Base-by-base conservation (phyloP, 352 stramenopile species). In the Phytopythium cucurbitacearum region DNA sequence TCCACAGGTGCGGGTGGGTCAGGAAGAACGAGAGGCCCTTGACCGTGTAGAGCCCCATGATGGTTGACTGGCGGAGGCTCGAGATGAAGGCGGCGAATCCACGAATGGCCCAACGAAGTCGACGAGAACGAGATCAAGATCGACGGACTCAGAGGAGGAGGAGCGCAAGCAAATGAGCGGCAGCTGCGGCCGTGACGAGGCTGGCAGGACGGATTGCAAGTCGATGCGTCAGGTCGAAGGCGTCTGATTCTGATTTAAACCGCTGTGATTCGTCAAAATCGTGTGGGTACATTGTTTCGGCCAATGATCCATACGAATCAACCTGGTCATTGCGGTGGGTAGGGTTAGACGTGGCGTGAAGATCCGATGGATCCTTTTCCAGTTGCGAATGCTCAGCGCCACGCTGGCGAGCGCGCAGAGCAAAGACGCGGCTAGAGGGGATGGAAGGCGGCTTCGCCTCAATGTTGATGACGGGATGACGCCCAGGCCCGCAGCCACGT, bases 1-100 rank as follows among this genome's bases (percentile, higher is more conserved):
- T 57, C 74, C 74, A 85, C 39, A 85, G 57, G 8, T 61, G 39
- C 53, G 74, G 71, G 51, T 80, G 71, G 50, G 64, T 62, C 44
- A 82, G 43, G 56, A 79, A 81, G 66, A 71, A 85, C 32, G 45
- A 64, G 8, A 74, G 49, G 37, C 71, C 71, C 49, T 76, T 67
- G 51, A 70, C 48, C 35, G 70, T 60, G 62, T 78, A 78, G 35
- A 72, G 69, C 32, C 59, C 55, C 65, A 73, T 75, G n/a, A 36
- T 48, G 44, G 10, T 28, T 34, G 36, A 9, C 44, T 40, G 40
- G 47, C 49, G 41, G 11, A 38, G 9, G 5, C 21, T 28, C 21
- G 21, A 28, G 21, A 28, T 2, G 21, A 2, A 48, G 40, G 12
- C 38, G 37, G 48, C 49, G 28, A 51, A 68, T 60, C 52, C 16